Conservation (phyloP, 371 early-diverging fungal genomes). For the Haplosporangium sp. region DNA sequence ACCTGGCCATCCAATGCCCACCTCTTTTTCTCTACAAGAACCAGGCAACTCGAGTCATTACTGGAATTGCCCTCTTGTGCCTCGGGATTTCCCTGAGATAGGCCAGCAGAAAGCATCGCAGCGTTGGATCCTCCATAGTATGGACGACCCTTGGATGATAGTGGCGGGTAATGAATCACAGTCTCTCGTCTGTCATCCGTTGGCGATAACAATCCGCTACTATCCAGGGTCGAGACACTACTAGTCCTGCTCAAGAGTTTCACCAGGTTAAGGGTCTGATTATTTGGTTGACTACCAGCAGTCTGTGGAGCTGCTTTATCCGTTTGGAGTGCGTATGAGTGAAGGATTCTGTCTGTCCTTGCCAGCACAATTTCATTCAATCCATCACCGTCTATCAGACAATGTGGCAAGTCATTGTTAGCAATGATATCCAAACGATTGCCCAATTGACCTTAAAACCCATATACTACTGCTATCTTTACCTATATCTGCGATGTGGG, state of each 20-base stretch:
- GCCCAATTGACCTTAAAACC: too few relatives aligned
- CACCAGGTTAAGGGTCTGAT: conserved; percentile 27
- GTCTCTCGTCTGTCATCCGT: conserved; percentile 40
- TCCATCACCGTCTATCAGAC: conserved; percentile 73
- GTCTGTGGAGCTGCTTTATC: conserved; percentile 23
- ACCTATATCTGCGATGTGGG: conserved; percentile 81
- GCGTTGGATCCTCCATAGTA: conserved; percentile 8
- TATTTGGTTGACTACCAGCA: conserved; percentile 11
- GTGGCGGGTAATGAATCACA: conserved; percentile 41
- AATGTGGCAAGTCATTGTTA: not conserved
- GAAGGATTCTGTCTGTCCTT: conserved; percentile 84
- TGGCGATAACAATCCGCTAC: conserved; percentile 49
- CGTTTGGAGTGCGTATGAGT: conserved; percentile 61
- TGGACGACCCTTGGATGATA: conserved; percentile 24
- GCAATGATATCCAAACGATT: too few relatives aligned
- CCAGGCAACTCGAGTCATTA: conserved; percentile 20
- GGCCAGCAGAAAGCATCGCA: not conserved
- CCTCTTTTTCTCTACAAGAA: conserved; percentile 62
- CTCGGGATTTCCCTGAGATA: conserved; percentile 8
- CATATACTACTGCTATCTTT: not conserved
- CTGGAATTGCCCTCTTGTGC: conserved; percentile 7
- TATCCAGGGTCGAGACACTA: conserved; percentile 45
- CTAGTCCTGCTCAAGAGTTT: conserved; percentile 45
- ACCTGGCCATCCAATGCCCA: conserved; percentile 74
- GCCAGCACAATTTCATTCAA: conserved; percentile 82